Conservation (phyloP, 169 alveolate species). For the Plasmodium fragile region DNA sequence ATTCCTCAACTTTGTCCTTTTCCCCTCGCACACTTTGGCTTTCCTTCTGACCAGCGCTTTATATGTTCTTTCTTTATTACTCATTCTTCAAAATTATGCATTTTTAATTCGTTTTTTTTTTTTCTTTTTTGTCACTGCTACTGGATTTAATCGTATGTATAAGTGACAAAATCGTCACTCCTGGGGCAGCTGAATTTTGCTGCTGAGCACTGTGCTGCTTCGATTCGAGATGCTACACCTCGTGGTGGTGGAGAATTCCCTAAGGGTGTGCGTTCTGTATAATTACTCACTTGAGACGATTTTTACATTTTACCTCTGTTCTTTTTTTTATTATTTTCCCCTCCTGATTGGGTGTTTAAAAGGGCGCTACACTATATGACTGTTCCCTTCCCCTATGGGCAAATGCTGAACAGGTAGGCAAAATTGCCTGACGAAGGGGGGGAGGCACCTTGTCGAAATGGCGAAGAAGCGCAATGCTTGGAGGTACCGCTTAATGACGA, state of each 20-base stretch:
- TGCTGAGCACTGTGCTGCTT: neutral
- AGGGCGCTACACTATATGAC: neutral
- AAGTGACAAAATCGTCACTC: neutral
- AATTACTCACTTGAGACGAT: neutral
- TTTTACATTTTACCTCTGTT: neutral
- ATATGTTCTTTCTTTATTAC: slow-evolving; percentile 19
- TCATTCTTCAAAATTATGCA: slow-evolving; percentile 59
- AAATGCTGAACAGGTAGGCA: neutral
- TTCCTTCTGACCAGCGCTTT: slow-evolving; percentile 11
- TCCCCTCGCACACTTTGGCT: neutral
- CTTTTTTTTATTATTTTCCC: neutral
- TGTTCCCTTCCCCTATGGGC: neutral
- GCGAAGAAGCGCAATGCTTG: neutral
- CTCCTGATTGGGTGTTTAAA: neutral
- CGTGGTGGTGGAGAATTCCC: neutral
- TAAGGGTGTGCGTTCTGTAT: neutral
- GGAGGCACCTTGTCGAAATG: neutral
- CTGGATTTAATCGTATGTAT: neutral
- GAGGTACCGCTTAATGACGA: neutral
- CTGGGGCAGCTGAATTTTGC: neutral
- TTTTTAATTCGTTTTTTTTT: neutral
- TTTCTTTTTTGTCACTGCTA: neutral
- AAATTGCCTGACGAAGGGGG: neutral
- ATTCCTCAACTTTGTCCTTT: slow-evolving; percentile 1
- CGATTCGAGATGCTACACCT: neutral